Evolutionary conservation across 2,329 filamentous ascomycete genomes (phyloP).

Genomic region (Camillea tinctor): DNA sequence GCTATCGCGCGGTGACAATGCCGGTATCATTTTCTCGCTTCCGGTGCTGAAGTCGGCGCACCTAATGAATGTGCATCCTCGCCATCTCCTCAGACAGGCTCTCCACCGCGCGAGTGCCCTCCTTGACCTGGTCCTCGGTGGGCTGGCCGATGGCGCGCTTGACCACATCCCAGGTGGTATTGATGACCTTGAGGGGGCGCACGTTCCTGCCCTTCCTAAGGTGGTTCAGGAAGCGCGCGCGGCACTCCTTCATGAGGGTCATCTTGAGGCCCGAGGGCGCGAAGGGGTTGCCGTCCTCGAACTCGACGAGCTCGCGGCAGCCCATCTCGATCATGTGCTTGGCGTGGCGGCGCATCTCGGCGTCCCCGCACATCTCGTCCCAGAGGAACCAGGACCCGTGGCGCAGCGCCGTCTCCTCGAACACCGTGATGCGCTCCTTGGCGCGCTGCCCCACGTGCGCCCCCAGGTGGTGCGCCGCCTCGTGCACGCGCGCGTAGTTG

Average conservation of each 20-base stretch:
- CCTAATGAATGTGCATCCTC: too few relatives aligned
- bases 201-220: constrained; percentile 5
- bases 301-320: constrained; percentile 21
- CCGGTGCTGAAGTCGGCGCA: too few relatives aligned
- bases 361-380: constrained; percentile 10
- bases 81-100: too few relatives aligned
- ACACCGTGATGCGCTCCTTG: constrained; percentile 18
- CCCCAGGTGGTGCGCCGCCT: not conserved
- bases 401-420: constrained; percentile 28
- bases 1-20: too few relatives aligned
- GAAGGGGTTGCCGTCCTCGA: constrained; percentile 21
- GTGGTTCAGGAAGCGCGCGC: too few relatives aligned
- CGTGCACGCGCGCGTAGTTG: not conserved
- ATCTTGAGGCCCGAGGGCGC: constrained; percentile 21
- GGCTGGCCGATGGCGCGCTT: too few relatives aligned
- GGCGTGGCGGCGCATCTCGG: constrained; percentile 6
- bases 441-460: constrained; percentile 4
- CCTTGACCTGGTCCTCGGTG: too few relatives aligned
- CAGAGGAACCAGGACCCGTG: constrained; percentile 32
- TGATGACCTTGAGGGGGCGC: too few relatives aligned
- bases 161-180: too few relatives aligned
- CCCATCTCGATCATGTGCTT: constrained; percentile 14
- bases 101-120: too few relatives aligned
- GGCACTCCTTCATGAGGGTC: constrained; percentile 16
- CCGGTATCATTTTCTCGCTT: too few relatives aligned